phyloP scores from a whole-genome alignment of 441 rosid genomes.

The Erodium moschatum region DNA sequence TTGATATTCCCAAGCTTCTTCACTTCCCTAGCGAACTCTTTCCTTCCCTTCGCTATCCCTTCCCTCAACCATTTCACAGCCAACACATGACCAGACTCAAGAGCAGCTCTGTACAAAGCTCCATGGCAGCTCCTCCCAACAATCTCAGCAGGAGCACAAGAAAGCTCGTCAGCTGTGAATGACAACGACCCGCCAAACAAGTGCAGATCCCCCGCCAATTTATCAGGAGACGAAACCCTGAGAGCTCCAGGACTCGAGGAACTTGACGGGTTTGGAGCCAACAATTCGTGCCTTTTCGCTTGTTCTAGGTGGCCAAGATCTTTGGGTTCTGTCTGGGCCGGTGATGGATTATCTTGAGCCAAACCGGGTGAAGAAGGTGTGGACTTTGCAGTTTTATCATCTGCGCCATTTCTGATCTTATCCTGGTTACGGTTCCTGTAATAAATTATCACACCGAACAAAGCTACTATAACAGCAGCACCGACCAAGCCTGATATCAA shows the following conservation, averaged over 20 bases:
- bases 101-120: slow-evolving; percentile 46
- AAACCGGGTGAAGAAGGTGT: slow-evolving; percentile 14
- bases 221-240: slow-evolving; percentile 38
- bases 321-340: slow-evolving; percentile 9
- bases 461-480: slow-evolving; percentile 30
- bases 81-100: slow-evolving; percentile 36
- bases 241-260: slow-evolving; percentile 17
- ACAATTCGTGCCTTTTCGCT: slow-evolving; percentile 31
- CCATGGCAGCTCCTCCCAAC: slow-evolving; percentile 68
- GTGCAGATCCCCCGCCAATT: slow-evolving; percentile 48
- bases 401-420: slow-evolving; percentile 24
- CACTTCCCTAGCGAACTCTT: slow-evolving; percentile 60
- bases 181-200: slow-evolving; percentile 41
- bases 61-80: slow-evolving; percentile 62
- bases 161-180: slow-evolving; percentile 54
- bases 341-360: too few relatives aligned
- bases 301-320: background rate
- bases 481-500: slow-evolving; percentile 46
- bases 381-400: slow-evolving; percentile 30
- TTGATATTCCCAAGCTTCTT: slow-evolving; percentile 57
- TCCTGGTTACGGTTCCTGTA: slow-evolving; percentile 25
- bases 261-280: slow-evolving; percentile 47
- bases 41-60: slow-evolving; percentile 54
- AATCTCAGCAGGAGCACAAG: slow-evolving; percentile 62
- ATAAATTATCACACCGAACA: slow-evolving; percentile 31